A percentile compares a stretch with the other conserved stretches of the same genome.
Conservation (phyloP, 345 rosid species). For the Lagerstroemia speciosa region DNA sequence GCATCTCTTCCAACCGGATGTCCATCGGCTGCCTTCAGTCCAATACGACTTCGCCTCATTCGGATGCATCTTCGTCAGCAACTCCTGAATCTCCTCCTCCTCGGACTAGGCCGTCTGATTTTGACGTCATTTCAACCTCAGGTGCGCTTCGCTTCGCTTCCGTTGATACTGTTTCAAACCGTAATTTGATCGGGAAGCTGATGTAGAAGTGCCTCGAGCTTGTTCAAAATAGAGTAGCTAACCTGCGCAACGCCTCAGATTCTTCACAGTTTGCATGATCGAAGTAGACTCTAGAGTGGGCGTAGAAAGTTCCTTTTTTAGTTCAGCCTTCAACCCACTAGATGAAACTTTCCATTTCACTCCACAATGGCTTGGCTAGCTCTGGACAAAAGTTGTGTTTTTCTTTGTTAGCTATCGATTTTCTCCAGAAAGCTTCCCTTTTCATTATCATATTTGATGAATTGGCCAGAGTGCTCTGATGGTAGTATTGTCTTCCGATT, state of each 20-base stretch:
- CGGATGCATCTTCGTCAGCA: background rate
- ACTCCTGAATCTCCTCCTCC: conserved; percentile 3
- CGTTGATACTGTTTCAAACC: background rate
- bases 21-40: conserved; percentile 5
- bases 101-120: background rate
- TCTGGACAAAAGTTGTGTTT: background rate
- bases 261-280: no score
- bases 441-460: background rate
- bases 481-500: conserved; percentile 56
- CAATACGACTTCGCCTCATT: background rate
- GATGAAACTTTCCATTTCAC: background rate
- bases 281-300: no score
- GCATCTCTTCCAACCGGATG: background rate
- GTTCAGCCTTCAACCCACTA: background rate
- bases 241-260: background rate
- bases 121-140: conserved; percentile 7
- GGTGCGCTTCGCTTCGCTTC: conserved; percentile 8
- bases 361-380: background rate
- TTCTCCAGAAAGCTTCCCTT: background rate
- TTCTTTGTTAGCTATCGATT: background rate
- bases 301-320: background rate
- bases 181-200: no score
- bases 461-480: conserved; percentile 39
- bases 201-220: no score
- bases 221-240: background rate